Base-by-base conservation (phyloP, 2,329 filamentous ascomycete genomes). In the Colletotrichum lupini region DNA sequence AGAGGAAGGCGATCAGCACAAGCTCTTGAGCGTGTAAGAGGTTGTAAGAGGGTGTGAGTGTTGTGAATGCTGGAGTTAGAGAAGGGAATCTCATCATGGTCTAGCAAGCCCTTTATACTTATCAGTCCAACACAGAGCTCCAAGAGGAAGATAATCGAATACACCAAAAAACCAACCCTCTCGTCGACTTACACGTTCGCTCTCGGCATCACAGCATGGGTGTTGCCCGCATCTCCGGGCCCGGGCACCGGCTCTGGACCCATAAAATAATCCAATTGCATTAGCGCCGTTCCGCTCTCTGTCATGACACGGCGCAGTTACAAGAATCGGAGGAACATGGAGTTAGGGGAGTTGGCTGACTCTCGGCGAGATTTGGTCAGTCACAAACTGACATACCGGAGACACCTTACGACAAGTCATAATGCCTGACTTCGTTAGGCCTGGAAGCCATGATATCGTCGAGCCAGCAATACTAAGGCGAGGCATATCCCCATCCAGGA, bases 271-370 rank as follows among this genome's bases (percentile, higher is more conserved):
- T 67, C 55, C 64, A 32, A 59, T 56, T 59, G 55, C 64, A 59
- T 67, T 67, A 67, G 64, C 24, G 64, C 37, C 53, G 53, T 49
- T 37, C 35, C 52, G 55, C 11, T 28, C 11, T 28, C 19, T 8
- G 35, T 28, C 35, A 37, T 24, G 37, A 46, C 55, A 49, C 35
- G 37, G 30, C 26, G 58, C 37, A 35, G n/a, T 55, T n/a, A 42
- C 37, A 42, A 19, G 37, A 42, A 42, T 19, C 11, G 32, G 22
- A 16, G 26, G 28, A 35, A n/a, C 12, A n/a, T 22, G 53, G 62
- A 56, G 9, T 30, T 35, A 26, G n/a, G 49, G 56, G 72, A 73
- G 76, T 84, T 83, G 5, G 82, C 83, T 28, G 80, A 77, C n/a
- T 79, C 75, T 11, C 42, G 42, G 42, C 19, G 19, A 49, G 42